Base-by-base conservation (phyloP, 345 rosid species). In the Syzygium oleosum region DNA sequence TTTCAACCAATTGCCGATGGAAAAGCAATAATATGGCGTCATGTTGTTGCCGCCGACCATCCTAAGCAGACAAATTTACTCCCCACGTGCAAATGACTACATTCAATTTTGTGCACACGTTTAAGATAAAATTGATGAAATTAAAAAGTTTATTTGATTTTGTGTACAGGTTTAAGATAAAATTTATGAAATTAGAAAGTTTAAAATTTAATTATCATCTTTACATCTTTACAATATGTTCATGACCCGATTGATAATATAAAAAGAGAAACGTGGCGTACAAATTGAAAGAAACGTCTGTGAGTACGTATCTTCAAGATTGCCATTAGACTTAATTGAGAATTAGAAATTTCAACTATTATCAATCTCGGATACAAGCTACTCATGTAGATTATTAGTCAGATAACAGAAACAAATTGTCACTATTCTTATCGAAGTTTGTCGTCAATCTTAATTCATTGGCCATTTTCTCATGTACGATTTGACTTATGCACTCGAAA, bases 11-110 rank as follows among this genome's bases (percentile, higher is more conserved):
- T 52, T 52, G 54, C 15, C 54, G 15, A n/a, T 12, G 17, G 9
- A 61, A 6, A 61, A 61, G 11, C 27, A 4, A 3, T 58, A 25
- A 27, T 59, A 5, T 27, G 65, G 29, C 31, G 0, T 59, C 27
- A 0, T 25, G 7, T 59, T 17, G n/a, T 61, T 0, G 2, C 8
- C 4, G 12, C 9, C 4, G 5, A 3, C 9, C 34, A 6, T n/a
- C 9, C 14, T 61, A 61, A 12, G 4, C 12, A 3, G 73, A 13
- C 7, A n/a, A n/a, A 3, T 61, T 13, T 61, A n/a, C 17, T n/a
- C 14, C 15, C 65, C 29, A 59, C 12, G 29, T 59, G 65, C 15
- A n/a, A n/a, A 6, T 61, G 29, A n/a, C 34, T 3, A 14, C 17
- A n/a, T 61, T 61, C 6, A 14, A 4, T 61, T n/a, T 61, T n/a